Conservation (phyloP, 257 asterid species). For the Leonotis leonurus region DNA sequence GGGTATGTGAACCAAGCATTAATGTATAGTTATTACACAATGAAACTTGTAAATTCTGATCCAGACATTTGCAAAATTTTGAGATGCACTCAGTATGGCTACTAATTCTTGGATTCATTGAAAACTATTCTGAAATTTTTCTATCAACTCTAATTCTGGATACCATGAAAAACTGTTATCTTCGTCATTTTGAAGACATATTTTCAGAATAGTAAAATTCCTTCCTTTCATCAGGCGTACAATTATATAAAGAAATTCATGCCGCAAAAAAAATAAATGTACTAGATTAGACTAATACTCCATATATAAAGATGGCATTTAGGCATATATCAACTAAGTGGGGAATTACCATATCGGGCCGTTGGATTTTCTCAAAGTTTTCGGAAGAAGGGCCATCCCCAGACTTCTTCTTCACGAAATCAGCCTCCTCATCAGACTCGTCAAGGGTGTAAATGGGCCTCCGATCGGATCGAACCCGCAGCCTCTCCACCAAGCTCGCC, state of each 20-base stretch:
- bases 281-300: no score
- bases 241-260: no score
- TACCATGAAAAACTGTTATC: not conserved
- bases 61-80: conserved; percentile 1
- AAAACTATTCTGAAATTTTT: not conserved
- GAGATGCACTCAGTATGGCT: not conserved
- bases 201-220: no score
- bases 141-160: not conserved
- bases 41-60: conserved; percentile 7
- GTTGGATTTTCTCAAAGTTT: conserved; percentile 29
- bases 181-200: not conserved
- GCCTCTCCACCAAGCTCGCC: conserved; percentile 51
- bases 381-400: conserved; percentile 29
- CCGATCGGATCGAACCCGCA: conserved; percentile 71
- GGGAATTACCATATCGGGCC: conserved; percentile 46
- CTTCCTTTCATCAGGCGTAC: not conserved
- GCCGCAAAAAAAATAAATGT: no score
- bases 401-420: conserved; percentile 24
- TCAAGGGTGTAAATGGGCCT: conserved; percentile 73
- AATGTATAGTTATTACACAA: not conserved
- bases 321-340: no score
- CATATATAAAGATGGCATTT: no score
- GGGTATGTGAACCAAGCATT: not conserved
- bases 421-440: conserved; percentile 85
- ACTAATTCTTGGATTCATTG: not conserved